phyloP scores from a whole-genome alignment of 2,329 filamentous ascomycete genomes.

The Fusarium cyanostomum region DNA sequence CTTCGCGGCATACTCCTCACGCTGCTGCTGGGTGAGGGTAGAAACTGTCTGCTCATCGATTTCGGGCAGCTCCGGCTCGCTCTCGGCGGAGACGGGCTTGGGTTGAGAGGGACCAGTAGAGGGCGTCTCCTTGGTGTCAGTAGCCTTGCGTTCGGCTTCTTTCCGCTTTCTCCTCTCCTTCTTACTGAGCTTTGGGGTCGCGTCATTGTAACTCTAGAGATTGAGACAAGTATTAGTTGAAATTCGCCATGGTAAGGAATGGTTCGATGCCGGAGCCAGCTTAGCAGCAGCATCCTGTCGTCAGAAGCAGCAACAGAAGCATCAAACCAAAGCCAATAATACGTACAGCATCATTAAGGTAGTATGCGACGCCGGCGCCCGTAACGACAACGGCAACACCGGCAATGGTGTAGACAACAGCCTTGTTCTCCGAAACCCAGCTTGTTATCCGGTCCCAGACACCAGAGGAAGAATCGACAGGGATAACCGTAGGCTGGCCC shows the following conservation, averaged over 20 bases:
- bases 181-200: conserved; percentile 80
- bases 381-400: conserved; percentile 93
- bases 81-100: conserved; percentile 63
- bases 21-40: conserved; percentile 68
- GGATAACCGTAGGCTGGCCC: conserved; percentile 55
- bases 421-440: conserved; percentile 97
- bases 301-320: conserved; percentile 7
- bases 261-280: conserved; percentile 28
- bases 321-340: neutral
- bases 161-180: conserved; percentile 91
- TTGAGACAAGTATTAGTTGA: conserved; percentile 26
- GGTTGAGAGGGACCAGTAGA: conserved; percentile 51
- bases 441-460: conserved; percentile 89
- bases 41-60: conserved; percentile 66
- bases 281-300: conserved; percentile 6
- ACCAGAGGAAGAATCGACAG: conserved; percentile 69
- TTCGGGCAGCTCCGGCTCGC: conserved; percentile 75
- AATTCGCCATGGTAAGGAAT: conserved; percentile 14
- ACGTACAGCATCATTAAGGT: conserved; percentile 71
- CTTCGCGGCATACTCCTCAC: conserved; percentile 87
- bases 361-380: conserved; percentile 92
- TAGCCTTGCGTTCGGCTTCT: conserved; percentile 73
- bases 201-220: conserved; percentile 56
- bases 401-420: conserved; percentile 93
- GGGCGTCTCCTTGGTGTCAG: conserved; percentile 53